Percentiles rank a stretch among this genome's conserved stretches.
Conservation (phyloP, 1,139 yeast genomes). For the Oligophagozyma castellii region DNA sequence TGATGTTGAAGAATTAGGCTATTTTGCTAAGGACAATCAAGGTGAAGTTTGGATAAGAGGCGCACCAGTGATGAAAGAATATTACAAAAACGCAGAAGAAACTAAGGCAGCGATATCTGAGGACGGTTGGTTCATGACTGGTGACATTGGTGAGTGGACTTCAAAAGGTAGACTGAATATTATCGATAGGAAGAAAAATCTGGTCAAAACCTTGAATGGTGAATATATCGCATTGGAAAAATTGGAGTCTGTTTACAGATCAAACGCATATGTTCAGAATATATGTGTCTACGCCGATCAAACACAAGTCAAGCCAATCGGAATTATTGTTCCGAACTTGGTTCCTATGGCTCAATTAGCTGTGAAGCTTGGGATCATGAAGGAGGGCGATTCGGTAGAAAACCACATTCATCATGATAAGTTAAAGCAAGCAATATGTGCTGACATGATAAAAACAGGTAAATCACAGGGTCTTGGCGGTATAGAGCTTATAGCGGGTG, state of each 20-base stretch:
- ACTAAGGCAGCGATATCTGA: constrained; percentile 62
- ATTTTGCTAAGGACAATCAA: constrained; percentile 78
- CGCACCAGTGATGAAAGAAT: constrained; percentile 55
- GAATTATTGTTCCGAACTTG: constrained; percentile 76
- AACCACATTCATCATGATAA: constrained; percentile 43
- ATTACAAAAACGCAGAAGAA: constrained; percentile 74
- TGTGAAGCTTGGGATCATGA: constrained; percentile 37
- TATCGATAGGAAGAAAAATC: constrained; percentile 91
- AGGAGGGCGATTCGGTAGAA: constrained; percentile 37
- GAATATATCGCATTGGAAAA: constrained; percentile 96
- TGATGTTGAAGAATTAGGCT: constrained; percentile 87
- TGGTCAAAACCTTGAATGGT: constrained; percentile 92
- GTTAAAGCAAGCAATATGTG: constrained; percentile 40
- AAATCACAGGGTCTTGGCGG: constrained; percentile 69
- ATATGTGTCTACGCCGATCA: constrained; percentile 91
- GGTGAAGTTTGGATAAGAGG: constrained; percentile 87
- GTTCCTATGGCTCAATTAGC: constrained; percentile 47
- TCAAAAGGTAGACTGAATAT: constrained; percentile 62
- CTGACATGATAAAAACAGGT: constrained; percentile 60
- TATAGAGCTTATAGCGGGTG: constrained; percentile 72
- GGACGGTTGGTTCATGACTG: constrained; percentile 86
- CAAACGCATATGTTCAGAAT: constrained; percentile 63
- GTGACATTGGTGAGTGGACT: constrained; percentile 96
- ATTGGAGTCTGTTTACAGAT: constrained; percentile 74
- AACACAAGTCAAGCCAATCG: constrained; percentile 77